Percentiles rank a stretch among this genome's conserved stretches.
phyloP scores from a whole-genome alignment of 1,139 yeast genomes.

The Sugiyamaella japonica region DNA sequence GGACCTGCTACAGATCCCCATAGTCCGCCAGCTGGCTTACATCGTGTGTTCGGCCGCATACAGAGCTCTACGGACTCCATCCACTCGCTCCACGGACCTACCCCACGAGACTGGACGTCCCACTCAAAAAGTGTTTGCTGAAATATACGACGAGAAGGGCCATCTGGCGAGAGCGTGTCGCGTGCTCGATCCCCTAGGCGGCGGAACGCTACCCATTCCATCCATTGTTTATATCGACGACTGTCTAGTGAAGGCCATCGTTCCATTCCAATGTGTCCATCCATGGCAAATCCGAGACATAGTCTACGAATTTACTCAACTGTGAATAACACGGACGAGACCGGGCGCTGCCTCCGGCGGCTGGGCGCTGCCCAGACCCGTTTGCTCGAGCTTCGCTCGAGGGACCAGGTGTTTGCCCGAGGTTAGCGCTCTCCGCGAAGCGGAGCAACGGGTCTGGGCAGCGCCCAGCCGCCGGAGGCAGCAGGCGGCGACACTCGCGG shows the following conservation, averaged over 20 bases:
- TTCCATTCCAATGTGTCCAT: slow-evolving; percentile 18
- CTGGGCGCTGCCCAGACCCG: too few species aligned
- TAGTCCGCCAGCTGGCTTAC: slow-evolving; percentile 10
- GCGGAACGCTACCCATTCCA: slow-evolving; percentile 27
- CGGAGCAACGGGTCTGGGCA: neutral
- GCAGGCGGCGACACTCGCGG: too few species aligned
- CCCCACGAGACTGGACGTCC: slow-evolving; percentile 11
- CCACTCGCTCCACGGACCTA: neutral
- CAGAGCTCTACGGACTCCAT: slow-evolving; percentile 1
- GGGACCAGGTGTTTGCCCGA: too few species aligned
- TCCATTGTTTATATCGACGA: slow-evolving; percentile 15
- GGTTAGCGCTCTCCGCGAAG: neutral
- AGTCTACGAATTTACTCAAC: slow-evolving; percentile 14
- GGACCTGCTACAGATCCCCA: slow-evolving; percentile 11
- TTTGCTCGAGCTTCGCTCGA: too few species aligned
- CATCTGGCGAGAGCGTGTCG: slow-evolving; percentile 28
- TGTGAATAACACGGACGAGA: neutral
- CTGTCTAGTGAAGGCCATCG: slow-evolving; percentile 6
- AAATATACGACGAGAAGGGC: slow-evolving; percentile 18
- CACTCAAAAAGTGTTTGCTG: slow-evolving; percentile 13
- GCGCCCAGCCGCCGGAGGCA: neutral
- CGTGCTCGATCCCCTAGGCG: slow-evolving; percentile 32
- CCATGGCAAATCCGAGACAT: slow-evolving; percentile 15
- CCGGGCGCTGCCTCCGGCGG: too few species aligned
- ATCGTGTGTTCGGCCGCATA: slow-evolving; percentile 12